These are phyloP conservation scores for Arthrinium phaeospermum DNA, from an alignment of 2,329 filamentous ascomycete species.

Conservation along the genomic window DNA sequence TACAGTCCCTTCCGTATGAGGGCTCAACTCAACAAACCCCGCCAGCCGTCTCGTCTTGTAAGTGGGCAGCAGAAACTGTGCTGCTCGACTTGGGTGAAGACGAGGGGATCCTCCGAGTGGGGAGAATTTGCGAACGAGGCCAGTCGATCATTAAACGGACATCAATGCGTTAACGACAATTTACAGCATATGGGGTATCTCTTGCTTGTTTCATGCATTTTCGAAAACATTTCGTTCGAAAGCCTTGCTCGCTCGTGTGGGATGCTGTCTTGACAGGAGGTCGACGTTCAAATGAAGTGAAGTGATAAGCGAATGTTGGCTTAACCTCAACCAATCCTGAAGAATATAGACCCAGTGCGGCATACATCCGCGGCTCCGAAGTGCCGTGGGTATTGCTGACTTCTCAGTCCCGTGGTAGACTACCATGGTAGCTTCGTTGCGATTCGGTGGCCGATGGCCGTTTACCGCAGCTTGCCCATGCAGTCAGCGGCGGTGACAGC, in stretches of 20 bases:
- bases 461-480: slow-evolving; percentile 72
- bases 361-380: slow-evolving; percentile 38
- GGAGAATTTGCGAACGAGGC: slow-evolving; percentile 1
- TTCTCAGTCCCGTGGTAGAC: slow-evolving; percentile 33
- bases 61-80: not conserved
- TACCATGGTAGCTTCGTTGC: slow-evolving; percentile 32
- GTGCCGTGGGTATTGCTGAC: slow-evolving; percentile 35
- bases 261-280: slow-evolving; percentile 17
- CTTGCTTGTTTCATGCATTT: slow-evolving; percentile 12
- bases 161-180: slow-evolving; percentile 3
- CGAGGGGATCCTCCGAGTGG: not conserved
- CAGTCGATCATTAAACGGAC: slow-evolving; percentile 12
- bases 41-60: slow-evolving; percentile 10
- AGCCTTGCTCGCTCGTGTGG: slow-evolving; percentile 12
- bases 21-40: slow-evolving; percentile 1
- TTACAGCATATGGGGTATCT: slow-evolving; percentile 17
- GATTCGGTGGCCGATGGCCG: not conserved
- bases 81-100: not conserved
- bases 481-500: slow-evolving; percentile 76
- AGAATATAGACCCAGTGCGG: slow-evolving; percentile 29
- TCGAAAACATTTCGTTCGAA: slow-evolving; percentile 5
- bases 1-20: slow-evolving; percentile 13
- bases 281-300: slow-evolving; percentile 25
- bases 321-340: slow-evolving; percentile 26
- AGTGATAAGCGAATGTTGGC: slow-evolving; percentile 25